A percentile compares a stretch with the other conserved stretches of the same genome.
Conservation (phyloP, 2,329 filamentous ascomycete species). For the Cyanodermella asteris region DNA sequence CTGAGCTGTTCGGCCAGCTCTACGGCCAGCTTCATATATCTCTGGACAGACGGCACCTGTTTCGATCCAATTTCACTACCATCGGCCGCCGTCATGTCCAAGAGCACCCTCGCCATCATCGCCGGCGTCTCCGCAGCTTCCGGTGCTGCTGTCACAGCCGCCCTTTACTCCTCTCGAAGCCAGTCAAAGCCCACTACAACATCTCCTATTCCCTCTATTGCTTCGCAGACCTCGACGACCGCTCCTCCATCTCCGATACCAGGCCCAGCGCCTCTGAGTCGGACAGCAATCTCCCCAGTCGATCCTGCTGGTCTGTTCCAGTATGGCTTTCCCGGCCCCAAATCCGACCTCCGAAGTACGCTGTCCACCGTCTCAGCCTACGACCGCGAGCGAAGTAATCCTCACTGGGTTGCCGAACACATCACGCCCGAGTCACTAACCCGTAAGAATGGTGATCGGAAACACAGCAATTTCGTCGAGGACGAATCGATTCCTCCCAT, state of each 20-base stretch:
- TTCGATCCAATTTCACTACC: too few relatives aligned
- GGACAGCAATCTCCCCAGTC: slow-evolving; percentile 29
- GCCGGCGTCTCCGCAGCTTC: slow-evolving; percentile 56
- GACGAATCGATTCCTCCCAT: slow-evolving; percentile 57
- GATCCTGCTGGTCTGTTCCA: slow-evolving; percentile 58
- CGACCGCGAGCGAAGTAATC: slow-evolving; percentile 79
- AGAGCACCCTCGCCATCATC: slow-evolving; percentile 52
- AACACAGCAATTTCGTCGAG: slow-evolving; percentile 64
- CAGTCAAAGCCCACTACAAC: slow-evolving; percentile 14
- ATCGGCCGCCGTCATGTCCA: slow-evolving; percentile 40
- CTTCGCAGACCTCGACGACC: slow-evolving; percentile 8
- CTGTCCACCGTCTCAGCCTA: slow-evolving; percentile 65
- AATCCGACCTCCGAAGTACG: slow-evolving; percentile 60
- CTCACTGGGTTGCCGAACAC: slow-evolving; percentile 87
- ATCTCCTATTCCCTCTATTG: slow-evolving; percentile 9
- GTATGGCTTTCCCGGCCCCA: slow-evolving; percentile 80
- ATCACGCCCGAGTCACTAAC: slow-evolving; percentile 75
- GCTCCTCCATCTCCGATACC: slow-evolving; percentile 8
- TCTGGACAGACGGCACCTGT: too few relatives aligned
- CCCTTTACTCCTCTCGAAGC: slow-evolving; percentile 39
- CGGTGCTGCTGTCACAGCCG: slow-evolving; percentile 49
- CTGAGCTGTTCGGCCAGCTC: too few relatives aligned
- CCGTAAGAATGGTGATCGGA: slow-evolving; percentile 55
- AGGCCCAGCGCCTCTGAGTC: slow-evolving; percentile 16
- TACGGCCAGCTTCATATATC: too few relatives aligned